Conservation (phyloP, 306 rosid species). For the Urtica urens region DNA sequence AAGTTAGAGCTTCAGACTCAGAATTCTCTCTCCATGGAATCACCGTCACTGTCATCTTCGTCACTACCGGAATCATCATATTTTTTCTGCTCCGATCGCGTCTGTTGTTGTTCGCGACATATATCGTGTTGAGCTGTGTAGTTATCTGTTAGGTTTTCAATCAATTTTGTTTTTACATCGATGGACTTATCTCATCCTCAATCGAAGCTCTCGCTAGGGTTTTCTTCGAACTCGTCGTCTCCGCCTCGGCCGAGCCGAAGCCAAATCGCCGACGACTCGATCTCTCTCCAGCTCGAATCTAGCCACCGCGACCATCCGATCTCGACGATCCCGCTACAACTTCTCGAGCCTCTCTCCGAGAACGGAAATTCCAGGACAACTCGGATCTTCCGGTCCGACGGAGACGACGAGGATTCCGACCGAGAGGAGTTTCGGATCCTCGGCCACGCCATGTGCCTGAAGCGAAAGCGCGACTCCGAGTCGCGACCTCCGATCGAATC, state of each 20-base stretch:
- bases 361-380: slow-evolving; percentile 18
- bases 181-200: slow-evolving; percentile 62
- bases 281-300: slow-evolving; percentile 57
- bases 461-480: slow-evolving; percentile 59
- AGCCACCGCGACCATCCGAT: slow-evolving; percentile 37
- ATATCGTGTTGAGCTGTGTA: too few relatives aligned
- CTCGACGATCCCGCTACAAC: slow-evolving; percentile 57
- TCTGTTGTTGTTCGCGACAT: not conserved
- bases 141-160: too few relatives aligned
- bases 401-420: slow-evolving; percentile 44
- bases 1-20: slow-evolving; percentile 4
- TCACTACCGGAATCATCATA: too few relatives aligned
- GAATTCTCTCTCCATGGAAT: slow-evolving; percentile 16
- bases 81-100: not conserved
- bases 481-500: slow-evolving; percentile 34
- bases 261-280: slow-evolving; percentile 47
- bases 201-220: slow-evolving; percentile 49
- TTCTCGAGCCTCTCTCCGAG: slow-evolving; percentile 41
- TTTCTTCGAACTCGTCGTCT: slow-evolving; percentile 51
- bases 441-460: slow-evolving; percentile 82
- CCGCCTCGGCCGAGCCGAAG: slow-evolving; percentile 26
- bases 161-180: too few relatives aligned
- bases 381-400: slow-evolving; percentile 5
- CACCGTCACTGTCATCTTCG: not conserved
- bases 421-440: slow-evolving; percentile 70